These are phyloP conservation scores for Scorias spongiosa DNA, from an alignment of 2,329 filamentous ascomycete genomes.

Conservation along the genomic window DNA sequence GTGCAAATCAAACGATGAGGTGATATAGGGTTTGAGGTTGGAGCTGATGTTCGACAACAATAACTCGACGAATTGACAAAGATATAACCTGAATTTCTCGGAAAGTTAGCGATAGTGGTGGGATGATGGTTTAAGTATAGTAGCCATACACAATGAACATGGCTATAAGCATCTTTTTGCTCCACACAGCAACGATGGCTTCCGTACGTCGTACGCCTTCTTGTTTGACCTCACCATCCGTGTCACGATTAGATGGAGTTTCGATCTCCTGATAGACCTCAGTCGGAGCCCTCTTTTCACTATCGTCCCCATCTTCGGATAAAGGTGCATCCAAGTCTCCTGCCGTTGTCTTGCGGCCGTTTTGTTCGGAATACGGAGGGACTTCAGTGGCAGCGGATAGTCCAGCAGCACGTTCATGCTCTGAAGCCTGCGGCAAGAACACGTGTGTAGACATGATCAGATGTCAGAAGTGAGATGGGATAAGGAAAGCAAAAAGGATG, in stretches of 20 bases:
- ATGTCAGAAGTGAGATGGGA: too few relatives aligned
- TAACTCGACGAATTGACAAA: background rate
- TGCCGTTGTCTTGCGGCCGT: too few relatives aligned
- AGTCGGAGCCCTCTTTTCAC: too few relatives aligned
- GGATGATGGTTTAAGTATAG: background rate
- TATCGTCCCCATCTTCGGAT: too few relatives aligned
- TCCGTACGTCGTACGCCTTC: background rate
- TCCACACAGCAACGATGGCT: background rate
- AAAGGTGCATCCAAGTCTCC: too few relatives aligned
- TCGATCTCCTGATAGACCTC: background rate
- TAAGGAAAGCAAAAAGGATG: too few relatives aligned
- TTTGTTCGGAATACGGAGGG: too few relatives aligned
- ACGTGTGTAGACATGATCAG: too few relatives aligned
- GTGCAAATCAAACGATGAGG: slow-evolving; percentile 37
- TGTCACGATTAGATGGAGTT: background rate
- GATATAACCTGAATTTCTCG: background rate
- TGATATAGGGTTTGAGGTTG: slow-evolving; percentile 21
- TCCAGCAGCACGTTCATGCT: too few relatives aligned
- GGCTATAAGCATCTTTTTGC: background rate
- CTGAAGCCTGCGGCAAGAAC: too few relatives aligned
- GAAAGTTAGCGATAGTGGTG: background rate
- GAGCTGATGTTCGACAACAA: background rate
- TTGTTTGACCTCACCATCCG: slow-evolving; percentile 2
- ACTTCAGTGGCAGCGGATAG: too few relatives aligned
- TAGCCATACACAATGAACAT: background rate